Percentiles rank a stretch among this genome's conserved stretches.
These are phyloP conservation scores for Triticum monococcum DNA, from an alignment of 176 grass and related monocot genomes.

Conservation along the genomic window DNA sequence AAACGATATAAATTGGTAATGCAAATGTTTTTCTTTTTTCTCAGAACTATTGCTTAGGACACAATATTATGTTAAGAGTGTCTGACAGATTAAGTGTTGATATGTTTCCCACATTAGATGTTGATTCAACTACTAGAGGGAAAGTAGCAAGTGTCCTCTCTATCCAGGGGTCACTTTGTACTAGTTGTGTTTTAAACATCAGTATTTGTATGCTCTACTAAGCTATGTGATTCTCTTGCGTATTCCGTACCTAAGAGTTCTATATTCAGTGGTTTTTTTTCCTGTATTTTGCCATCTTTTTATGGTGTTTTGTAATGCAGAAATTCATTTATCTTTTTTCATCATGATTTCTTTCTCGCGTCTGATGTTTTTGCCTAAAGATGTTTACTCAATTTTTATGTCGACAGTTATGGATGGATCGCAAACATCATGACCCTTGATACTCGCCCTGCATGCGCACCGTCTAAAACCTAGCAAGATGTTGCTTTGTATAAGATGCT, in stretches of 20 bases:
- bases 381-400: background rate
- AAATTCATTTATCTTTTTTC: background rate
- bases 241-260: background rate
- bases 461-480: background rate
- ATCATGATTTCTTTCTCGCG: background rate
- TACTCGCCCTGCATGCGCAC: background rate
- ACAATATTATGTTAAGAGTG: background rate
- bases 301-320: background rate
- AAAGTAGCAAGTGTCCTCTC: background rate
- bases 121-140: background rate
- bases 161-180: background rate
- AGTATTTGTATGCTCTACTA: background rate
- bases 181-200: background rate
- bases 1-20: background rate
- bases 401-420: background rate
- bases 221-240: background rate
- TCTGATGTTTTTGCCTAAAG: background rate
- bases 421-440: background rate
- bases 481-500: background rate
- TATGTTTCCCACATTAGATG: background rate
- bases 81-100: background rate
- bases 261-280: background rate
- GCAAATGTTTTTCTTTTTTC: background rate
- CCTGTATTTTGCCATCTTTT: background rate
- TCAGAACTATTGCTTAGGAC: background rate